Conservation (phyloP, 2,329 filamentous ascomycete species). For the Fusarium pseudonygamai region DNA sequence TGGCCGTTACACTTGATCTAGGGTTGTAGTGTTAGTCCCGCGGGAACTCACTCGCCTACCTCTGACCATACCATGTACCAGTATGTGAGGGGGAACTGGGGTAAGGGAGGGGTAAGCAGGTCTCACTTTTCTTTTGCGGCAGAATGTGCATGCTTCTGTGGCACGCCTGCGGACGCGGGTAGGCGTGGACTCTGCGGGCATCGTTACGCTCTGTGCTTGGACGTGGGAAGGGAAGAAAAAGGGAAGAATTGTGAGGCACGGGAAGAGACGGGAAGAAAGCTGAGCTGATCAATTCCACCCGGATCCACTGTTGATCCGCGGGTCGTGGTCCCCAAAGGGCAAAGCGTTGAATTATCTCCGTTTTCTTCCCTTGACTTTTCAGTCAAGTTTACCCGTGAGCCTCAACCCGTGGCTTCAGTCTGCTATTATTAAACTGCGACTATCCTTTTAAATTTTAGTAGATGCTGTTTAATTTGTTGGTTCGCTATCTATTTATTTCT, state of each 20-base stretch:
- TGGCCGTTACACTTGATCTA: constrained; percentile 60
- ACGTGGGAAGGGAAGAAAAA: neutral
- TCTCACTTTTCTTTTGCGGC: constrained; percentile 45
- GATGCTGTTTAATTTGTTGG: neutral
- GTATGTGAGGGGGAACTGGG: neutral
- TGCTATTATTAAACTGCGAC: neutral
- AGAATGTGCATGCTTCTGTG: constrained; percentile 46
- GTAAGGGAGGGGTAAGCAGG: neutral
- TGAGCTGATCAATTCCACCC: neutral
- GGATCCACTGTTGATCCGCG: constrained; percentile 25
- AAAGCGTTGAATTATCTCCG: constrained; percentile 3
- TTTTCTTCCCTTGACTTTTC: neutral
- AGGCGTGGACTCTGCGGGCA: constrained; percentile 5
- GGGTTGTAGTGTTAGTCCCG: neutral
- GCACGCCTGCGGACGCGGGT: constrained; percentile 40
- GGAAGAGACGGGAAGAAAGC: constrained; percentile 14
- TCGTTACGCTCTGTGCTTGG: neutral
- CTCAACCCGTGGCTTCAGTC: neutral
- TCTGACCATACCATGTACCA: too few species aligned
- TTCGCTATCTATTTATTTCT: neutral
- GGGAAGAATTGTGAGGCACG: neutral
- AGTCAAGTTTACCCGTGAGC: neutral
- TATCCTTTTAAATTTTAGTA: neutral
- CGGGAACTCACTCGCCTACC: constrained; percentile 1
- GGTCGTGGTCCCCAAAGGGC: neutral